Conservation (phyloP, 805 yeast genomes). For the Hagleromyces aurorensis region DNA sequence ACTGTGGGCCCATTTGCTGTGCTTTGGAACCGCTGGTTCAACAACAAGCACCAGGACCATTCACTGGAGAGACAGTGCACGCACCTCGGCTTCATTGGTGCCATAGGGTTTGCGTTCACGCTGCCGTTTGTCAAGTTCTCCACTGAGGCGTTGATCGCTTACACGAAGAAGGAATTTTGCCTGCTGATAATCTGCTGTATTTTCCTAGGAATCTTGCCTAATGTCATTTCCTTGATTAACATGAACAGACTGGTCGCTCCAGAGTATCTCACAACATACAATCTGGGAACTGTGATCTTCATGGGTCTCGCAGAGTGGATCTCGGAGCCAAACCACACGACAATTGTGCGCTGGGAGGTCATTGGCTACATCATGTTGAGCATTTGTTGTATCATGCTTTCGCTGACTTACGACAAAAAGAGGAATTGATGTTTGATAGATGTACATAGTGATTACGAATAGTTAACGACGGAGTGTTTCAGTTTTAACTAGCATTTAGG, state of each 20-base stretch:
- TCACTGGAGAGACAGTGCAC: constrained; percentile 12
- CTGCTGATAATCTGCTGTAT: constrained; percentile 10
- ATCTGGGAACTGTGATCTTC: constrained; percentile 22
- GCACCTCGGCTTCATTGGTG: constrained; percentile 17
- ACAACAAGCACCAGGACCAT: constrained; percentile 6
- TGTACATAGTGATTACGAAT: no score
- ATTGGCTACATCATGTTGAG: constrained; percentile 25
- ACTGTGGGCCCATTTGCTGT: constrained; percentile 29
- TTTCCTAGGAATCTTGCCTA: constrained; percentile 23
- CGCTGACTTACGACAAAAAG: constrained; percentile 13
- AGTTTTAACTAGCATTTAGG: no score
- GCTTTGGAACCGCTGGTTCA: constrained; percentile 26
- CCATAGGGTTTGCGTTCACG: constrained; percentile 15
- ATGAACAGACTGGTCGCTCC: constrained; percentile 21
- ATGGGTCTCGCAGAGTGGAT: constrained; percentile 28
- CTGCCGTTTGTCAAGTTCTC: constrained; percentile 19
- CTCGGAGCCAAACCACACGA: constrained; percentile 23
- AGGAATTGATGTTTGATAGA: constrained; percentile 3
- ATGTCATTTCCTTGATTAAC: constrained; percentile 18
- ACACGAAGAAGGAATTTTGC: constrained; percentile 16
- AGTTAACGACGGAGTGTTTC: no score
- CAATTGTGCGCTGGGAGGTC: constrained; percentile 29
- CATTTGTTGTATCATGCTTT: constrained; percentile 19
- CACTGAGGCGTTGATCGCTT: constrained; percentile 2
- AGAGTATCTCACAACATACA: constrained; percentile 24